Percentiles rank a stretch among this genome's conserved stretches.
Evolutionary conservation across 2,329 filamentous ascomycete species (phyloP).

Genomic region (Monosporascus sp.): DNA sequence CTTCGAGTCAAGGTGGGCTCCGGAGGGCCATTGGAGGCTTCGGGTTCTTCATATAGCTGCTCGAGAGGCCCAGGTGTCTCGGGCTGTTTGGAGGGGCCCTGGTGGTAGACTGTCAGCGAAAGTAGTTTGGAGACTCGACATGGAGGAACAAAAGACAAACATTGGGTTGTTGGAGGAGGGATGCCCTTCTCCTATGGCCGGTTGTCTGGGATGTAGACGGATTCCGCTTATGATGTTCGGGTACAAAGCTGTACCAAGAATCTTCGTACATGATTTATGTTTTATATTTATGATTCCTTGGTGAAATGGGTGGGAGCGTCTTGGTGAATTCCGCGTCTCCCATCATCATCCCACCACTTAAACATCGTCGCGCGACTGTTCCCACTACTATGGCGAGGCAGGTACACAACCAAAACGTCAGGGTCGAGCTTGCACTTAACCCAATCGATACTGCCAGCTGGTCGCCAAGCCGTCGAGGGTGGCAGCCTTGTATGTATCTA

Average conservation of each 20-base stretch:
- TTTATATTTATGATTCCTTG: not conserved
- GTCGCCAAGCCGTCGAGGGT: no score
- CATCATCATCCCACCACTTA: not conserved
- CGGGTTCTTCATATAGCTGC: conserved; percentile 53
- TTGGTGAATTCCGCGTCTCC: not conserved
- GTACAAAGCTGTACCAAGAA: conserved; percentile 76
- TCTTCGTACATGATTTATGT: conserved; percentile 67
- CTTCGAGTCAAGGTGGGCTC: conserved; percentile 60
- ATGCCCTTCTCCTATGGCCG: conserved; percentile 62
- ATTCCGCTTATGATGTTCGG: conserved; percentile 52
- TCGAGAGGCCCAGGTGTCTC: conserved; percentile 52
- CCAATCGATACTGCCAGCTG: no score
- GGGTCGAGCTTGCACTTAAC: no score
- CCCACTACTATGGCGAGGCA: no score
- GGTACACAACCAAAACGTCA: no score
- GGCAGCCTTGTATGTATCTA: no score
- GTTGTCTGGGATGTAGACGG: conserved; percentile 37
- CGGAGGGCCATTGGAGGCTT: conserved; percentile 55
- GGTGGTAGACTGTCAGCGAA: conserved; percentile 15
- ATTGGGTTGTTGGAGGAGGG: conserved; percentile 63
- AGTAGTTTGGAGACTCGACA: conserved; percentile 10
- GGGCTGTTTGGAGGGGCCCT: conserved; percentile 51
- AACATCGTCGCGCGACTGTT: no score
- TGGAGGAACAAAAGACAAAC: conserved; percentile 35
- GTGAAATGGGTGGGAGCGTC: not conserved